These are phyloP conservation scores for Anisodus tanguticus DNA, from an alignment of 257 asterid genomes.

Conservation along the genomic window DNA sequence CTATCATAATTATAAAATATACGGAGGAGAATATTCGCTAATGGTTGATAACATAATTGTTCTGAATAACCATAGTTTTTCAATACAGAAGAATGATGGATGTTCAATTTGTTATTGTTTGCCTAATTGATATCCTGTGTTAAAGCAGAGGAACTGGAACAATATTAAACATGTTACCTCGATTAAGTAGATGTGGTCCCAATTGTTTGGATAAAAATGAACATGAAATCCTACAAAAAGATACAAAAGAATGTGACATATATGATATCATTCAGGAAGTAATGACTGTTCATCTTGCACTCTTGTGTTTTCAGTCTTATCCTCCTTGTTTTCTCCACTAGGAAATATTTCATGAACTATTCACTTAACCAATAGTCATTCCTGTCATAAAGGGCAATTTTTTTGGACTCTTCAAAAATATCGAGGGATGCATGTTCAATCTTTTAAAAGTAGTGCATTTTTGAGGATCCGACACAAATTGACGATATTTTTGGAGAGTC, in stretches of 20 bases:
- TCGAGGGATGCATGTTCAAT: background rate
- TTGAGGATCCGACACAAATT: background rate
- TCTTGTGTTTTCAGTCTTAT: background rate
- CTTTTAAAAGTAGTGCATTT: background rate
- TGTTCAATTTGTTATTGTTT: background rate
- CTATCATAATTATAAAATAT: no score
- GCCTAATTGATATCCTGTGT: background rate
- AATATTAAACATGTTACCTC: background rate
- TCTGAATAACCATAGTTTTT: background rate
- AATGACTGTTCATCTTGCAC: constrained; percentile 27
- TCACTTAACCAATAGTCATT: background rate
- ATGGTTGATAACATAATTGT: background rate
- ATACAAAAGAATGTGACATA: background rate
- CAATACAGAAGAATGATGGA: background rate
- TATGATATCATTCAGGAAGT: background rate
- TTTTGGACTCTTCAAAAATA: background rate
- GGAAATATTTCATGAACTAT: background rate
- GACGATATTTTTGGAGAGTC: background rate
- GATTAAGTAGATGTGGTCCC: constrained; percentile 31
- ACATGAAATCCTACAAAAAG: constrained; percentile 10
- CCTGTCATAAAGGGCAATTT: background rate
- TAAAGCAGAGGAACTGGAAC: background rate
- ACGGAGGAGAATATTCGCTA: no score
- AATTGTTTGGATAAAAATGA: constrained; percentile 16
- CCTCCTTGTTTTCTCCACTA: constrained; percentile 3